These are phyloP conservation scores for Kodamaea restingae DNA, from an alignment of 805 yeast species.

Conservation along the genomic window DNA sequence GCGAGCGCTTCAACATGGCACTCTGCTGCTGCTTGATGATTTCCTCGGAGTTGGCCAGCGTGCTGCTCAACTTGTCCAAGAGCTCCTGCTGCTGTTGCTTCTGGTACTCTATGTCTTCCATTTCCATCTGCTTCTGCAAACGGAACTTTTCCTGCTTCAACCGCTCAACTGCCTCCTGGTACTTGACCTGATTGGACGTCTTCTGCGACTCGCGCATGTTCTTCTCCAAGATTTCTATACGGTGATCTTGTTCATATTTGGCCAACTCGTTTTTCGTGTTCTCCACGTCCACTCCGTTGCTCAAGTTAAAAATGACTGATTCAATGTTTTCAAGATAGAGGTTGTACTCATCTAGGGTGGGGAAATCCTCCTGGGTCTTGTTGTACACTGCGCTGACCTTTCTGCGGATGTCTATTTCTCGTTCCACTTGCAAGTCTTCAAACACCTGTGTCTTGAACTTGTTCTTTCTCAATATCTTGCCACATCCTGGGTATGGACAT, in stretches of 20 bases:
- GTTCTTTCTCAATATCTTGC: slow-evolving; percentile 79
- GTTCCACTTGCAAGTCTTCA: slow-evolving; percentile 85
- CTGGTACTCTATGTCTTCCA: slow-evolving; percentile 38
- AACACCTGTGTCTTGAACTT: slow-evolving; percentile 89
- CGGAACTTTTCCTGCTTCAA: slow-evolving; percentile 64
- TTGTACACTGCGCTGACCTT: slow-evolving; percentile 75
- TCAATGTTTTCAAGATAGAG: slow-evolving; percentile 82
- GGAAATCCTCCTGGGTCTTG: slow-evolving; percentile 73
- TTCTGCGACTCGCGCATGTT: slow-evolving; percentile 60
- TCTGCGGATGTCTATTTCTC: slow-evolving; percentile 86
- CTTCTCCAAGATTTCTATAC: slow-evolving; percentile 70
- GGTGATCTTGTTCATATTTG: slow-evolving; percentile 70
- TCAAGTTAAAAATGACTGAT: slow-evolving; percentile 70
- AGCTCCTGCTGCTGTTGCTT: slow-evolving; percentile 40
- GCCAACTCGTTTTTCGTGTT: slow-evolving; percentile 61
- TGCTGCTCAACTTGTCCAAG: slow-evolving; percentile 34
- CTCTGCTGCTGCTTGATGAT: slow-evolving; percentile 36
- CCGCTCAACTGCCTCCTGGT: slow-evolving; percentile 50
- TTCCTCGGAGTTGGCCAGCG: slow-evolving; percentile 34
- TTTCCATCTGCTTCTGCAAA: slow-evolving; percentile 57
- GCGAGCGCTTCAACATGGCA: slow-evolving; percentile 53
- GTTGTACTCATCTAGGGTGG: slow-evolving; percentile 57
- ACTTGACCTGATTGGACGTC: slow-evolving; percentile 62
- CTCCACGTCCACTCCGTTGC: slow-evolving; percentile 64
- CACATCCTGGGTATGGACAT: slow-evolving; percentile 92